Conservation (phyloP, 164 flowering plant species). For the Chimonanthus praecox region DNA sequence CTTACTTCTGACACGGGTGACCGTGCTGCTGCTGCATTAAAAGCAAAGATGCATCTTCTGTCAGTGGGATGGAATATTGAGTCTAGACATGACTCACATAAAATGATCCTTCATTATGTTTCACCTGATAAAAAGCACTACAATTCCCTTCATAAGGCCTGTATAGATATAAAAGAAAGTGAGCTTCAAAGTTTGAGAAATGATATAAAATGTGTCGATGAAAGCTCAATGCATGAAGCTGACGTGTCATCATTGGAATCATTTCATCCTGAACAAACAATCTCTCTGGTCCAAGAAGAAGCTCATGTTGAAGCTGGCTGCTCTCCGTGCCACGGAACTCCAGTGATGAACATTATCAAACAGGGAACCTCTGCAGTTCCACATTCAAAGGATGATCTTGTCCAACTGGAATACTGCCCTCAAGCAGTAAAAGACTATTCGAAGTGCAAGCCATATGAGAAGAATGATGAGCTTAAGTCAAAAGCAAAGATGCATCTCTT, state of each 20-base stretch:
- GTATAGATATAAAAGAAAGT: constrained; percentile 14
- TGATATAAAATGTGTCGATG: constrained; percentile 2
- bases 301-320: background rate
- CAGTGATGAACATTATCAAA: background rate
- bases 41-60: constrained; percentile 49
- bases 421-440: constrained; percentile 39
- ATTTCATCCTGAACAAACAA: background rate
- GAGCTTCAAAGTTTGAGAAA: constrained; percentile 5
- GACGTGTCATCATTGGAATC: background rate
- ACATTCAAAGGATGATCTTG: constrained; percentile 2
- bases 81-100: constrained; percentile 7
- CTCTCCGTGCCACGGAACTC: constrained; percentile 1
- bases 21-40: background rate
- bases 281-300: background rate
- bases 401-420: constrained; percentile 40
- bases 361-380: background rate
- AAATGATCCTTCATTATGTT: constrained; percentile 27
- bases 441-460: constrained; percentile 1
- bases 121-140: constrained; percentile 38
- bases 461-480: constrained; percentile 2
- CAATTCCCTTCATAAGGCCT: constrained; percentile 35
- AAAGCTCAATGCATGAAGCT: background rate
- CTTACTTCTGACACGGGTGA: background rate
- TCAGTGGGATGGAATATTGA: constrained; percentile 62
- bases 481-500: constrained; percentile 54